Evolutionary conservation across 805 yeast genomes (phyloP), one percentile per base, ranked within the genome.

Genomic region (Candida odintsovae): DNA sequence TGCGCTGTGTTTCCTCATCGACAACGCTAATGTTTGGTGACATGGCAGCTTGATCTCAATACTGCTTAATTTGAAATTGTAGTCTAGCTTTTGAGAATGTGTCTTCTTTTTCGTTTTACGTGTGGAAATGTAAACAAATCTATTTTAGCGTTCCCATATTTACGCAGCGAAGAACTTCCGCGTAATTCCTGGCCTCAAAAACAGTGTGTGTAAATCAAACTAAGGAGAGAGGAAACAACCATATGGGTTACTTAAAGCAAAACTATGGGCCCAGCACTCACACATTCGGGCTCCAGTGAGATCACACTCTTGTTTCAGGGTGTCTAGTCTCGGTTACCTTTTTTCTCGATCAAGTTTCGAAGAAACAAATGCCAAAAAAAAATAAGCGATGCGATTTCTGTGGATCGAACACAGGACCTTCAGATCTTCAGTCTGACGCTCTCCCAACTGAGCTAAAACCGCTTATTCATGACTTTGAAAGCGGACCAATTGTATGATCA

Each of bases 361-460:
- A 8, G 23, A 22, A 20, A 39, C 44, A 46, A 39, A 49, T 53
- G 55, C 54, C 52, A 44, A 51, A 56, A 54, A 53, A 43, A 51
- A 49, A 58, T n/a, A n/a, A n/a, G n/a, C n/a, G n/a, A n/a, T 75
- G 80, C 80, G 77, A 71, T 65, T 71, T 73, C 77, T 79, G 86
- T 77, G 86, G 85, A 78, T 81, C 81, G 86, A 82, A 82, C 86
- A 77, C 85, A 78, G 82, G 84, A 80, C 87, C 86, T 81, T 73
- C 82, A 78, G 86, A 81, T 81, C 63, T 61, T 61, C 63, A 61
- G 63, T 58, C 63, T 55, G 54, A 53, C 63, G 63, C 62, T 59
- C 63, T 59, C 63, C 63, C 65, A 56, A 53, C 61, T 61, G 63
- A 61, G 63, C 65, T 59, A 60, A 56, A 53, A 51, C 61, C 59